Base-by-base conservation (phyloP, 176 grass and related monocot genomes). In the Miscanthus lutarioriparius region DNA sequence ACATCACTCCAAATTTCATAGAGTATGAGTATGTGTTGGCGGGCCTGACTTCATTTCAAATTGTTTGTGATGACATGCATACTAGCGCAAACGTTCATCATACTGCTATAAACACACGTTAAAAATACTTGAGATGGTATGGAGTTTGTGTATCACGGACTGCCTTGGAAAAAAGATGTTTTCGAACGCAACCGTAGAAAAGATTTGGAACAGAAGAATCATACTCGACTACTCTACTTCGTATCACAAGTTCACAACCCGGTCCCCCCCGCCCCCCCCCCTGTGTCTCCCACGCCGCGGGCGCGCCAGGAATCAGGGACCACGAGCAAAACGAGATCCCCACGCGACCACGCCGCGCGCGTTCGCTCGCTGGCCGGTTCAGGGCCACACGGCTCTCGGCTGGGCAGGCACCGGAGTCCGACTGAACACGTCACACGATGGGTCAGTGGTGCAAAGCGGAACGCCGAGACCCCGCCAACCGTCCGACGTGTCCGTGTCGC, bases 321-420 rank as follows among this genome's bases (percentile, higher is more conserved):
- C 87, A 88, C 87, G 87, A 84, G 81, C 81, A 25, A 80, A 88
- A 88, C 68, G 87, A 79, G 75, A 36, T 58, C 67, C 81, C 19
- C 56, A 41, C 32, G 66, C 43, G 80, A 51, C 86, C 86, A 88
- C 86, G 54, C 54, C n/a, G 47, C 62, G 33, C 73, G 10, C 33
- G 14, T 17, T 47, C 61, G 1, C 43, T 10, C 8, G 1, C 14
- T 15, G 23, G 7, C 32, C 48, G 79, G 38, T 32, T 1, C 82
- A 53, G 63, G 63, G 8, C 83, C 64, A 61, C 75, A 23, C 38
- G 26, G 5, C 40, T 61, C 37, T 61, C 15, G 20, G 4, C 3
- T 33, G 1, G 4, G 1, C 49, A 61, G 23, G 41, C 81, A 64
- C 19, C 19, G 53, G 54, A 17, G 20, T 32, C 51, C 8, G 7